A percentile compares a stretch with the other conserved stretches of the same genome.
phyloP scores from a whole-genome alignment of 2,329 filamentous ascomycete species.

The Calonectria honghensis region DNA sequence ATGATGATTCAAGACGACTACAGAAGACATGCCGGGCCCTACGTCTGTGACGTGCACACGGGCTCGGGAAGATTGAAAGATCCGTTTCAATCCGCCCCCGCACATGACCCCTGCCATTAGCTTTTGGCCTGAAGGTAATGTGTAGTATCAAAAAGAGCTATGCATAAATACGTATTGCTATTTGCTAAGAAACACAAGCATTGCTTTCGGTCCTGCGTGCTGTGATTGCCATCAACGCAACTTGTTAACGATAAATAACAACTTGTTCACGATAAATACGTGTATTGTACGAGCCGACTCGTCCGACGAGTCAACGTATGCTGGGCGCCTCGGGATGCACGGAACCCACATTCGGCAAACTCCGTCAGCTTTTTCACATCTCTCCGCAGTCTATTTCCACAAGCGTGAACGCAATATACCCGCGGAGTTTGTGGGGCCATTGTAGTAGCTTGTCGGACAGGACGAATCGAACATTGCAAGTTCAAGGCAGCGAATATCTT shows the following conservation, averaged over 20 bases:
- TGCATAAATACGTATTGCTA: not conserved
- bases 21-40: not conserved
- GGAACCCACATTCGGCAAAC: not conserved
- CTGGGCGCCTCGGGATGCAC: no score
- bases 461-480: not conserved
- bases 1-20: not conserved
- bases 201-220: not conserved
- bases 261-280: not conserved
- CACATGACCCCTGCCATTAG: not conserved
- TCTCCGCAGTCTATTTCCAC: not conserved
- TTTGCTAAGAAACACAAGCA: not conserved
- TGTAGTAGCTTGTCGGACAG: not conserved
- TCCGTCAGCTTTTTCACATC: not conserved
- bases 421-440: not conserved
- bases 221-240: not conserved
- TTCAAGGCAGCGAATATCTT: not conserved
- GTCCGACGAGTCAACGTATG: not conserved
- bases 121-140: not conserved
- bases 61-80: not conserved
- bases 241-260: not conserved
- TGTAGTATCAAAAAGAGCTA: not conserved
- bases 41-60: not conserved
- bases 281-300: no score
- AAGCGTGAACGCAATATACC: not conserved
- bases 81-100: not conserved